These are phyloP conservation scores for Inosperma sp. DNA, from an alignment of 768 basidiomycete species.

Conservation along the genomic window DNA sequence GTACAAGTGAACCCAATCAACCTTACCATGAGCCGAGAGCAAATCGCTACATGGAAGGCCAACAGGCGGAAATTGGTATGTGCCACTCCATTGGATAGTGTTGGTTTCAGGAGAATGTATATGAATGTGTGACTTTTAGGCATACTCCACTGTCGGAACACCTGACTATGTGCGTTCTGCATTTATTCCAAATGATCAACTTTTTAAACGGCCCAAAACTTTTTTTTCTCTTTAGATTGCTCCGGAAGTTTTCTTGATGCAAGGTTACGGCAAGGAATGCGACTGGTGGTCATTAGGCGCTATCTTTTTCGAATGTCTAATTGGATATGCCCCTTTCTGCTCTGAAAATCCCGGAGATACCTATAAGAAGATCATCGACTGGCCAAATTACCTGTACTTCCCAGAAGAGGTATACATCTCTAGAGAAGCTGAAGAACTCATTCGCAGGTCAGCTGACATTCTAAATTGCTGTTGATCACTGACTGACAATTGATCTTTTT, in stretches of 20 bases:
- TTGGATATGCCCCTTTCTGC: constrained; percentile 98
- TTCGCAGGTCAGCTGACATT: constrained; percentile 57
- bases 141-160: constrained; percentile 85
- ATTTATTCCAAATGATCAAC: not conserved
- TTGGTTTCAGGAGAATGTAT: constrained; percentile 3
- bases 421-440: constrained; percentile 85
- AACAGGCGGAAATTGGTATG: constrained; percentile 90
- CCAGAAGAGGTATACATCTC: constrained; percentile 95
- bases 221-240: constrained; percentile 62
- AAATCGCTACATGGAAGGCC: constrained; percentile 99
- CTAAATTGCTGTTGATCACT: not conserved
- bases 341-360: constrained; percentile 96
- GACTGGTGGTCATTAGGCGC: constrained; percentile 99
- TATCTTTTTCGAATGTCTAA: constrained; percentile 98
- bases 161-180: constrained; percentile 54
- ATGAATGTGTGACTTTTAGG: constrained; percentile 42
- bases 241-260: constrained; percentile 94
- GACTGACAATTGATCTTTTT: constrained; percentile 11
- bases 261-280: constrained; percentile 97
- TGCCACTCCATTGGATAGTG: too few species aligned
- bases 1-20: constrained; percentile 98
- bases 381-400: constrained; percentile 87
- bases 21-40: constrained; percentile 92
- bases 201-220: too few species aligned
- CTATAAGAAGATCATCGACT: constrained; percentile 97